Evolutionary conservation across 2,329 filamentous ascomycete genomes (phyloP).

Genomic region (Onygenales sp.): DNA sequence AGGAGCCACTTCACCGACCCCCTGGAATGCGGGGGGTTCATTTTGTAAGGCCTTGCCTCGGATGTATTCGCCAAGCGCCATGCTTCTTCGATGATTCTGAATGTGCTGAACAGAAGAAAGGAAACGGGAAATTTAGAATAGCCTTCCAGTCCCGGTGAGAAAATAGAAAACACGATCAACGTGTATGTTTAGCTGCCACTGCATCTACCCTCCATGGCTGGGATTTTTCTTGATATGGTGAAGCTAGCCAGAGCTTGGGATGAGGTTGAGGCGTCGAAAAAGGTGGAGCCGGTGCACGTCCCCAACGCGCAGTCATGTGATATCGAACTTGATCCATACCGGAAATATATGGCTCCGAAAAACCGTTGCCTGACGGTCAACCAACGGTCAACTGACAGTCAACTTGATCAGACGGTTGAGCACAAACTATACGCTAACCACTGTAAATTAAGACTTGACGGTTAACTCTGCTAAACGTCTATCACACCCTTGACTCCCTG

Average conservation of each 20-base stretch:
- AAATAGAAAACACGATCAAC: neutral
- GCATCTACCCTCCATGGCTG: neutral
- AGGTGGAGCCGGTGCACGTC: neutral
- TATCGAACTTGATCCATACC: too few species aligned
- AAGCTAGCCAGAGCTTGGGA: neutral
- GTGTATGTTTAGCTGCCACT: neutral
- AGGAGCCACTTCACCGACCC: slow-evolving; percentile 15
- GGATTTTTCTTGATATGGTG: neutral
- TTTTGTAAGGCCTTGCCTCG: slow-evolving; percentile 14
- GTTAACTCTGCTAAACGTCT: too few species aligned
- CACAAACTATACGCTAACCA: too few species aligned
- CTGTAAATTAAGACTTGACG: too few species aligned
- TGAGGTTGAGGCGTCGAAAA: neutral
- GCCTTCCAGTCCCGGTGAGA: neutral
- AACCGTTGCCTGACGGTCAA: too few species aligned
- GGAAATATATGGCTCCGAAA: too few species aligned
- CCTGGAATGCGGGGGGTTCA: slow-evolving; percentile 17
- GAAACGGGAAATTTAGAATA: neutral
- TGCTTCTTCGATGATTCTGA: slow-evolving; percentile 6
- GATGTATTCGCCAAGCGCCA: slow-evolving; percentile 35
- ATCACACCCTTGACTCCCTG: too few species aligned
- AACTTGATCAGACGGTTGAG: too few species aligned
- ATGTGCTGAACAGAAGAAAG: slow-evolving; percentile 3
- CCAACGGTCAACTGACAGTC: too few species aligned
- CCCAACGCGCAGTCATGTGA: neutral